Percentiles rank a stretch among this genome's conserved stretches.
Evolutionary conservation across 805 yeast genomes (phyloP).

Genomic region (Lipomyces sp.): DNA sequence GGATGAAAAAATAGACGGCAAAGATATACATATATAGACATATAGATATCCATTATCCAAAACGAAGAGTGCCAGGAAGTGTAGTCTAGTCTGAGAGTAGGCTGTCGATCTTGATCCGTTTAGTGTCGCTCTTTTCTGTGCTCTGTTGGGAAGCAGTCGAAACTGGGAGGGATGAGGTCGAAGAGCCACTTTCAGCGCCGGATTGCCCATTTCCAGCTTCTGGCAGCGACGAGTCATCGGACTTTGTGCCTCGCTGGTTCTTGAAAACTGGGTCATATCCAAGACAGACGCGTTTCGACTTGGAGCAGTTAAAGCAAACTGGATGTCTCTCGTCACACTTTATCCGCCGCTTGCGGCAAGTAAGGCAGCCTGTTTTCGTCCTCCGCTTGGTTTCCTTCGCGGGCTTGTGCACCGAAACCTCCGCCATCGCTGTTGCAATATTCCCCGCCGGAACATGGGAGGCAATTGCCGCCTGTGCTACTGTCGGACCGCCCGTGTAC

Average conservation of each 20-base stretch:
- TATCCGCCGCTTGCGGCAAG: slow-evolving; percentile 64
- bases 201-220: too few relatives aligned
- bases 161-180: not conserved
- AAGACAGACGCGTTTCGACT: slow-evolving; percentile 30
- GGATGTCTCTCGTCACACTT: slow-evolving; percentile 67
- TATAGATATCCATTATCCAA: too few relatives aligned
- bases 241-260: slow-evolving; percentile 4
- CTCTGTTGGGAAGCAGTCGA: not conserved
- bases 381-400: slow-evolving; percentile 27
- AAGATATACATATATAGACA: too few relatives aligned
- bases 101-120: slow-evolving; percentile 26
- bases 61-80: too few relatives aligned
- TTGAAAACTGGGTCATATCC: slow-evolving; percentile 30
- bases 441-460: slow-evolving; percentile 21
- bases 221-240: not conserved
- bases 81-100: slow-evolving; percentile 10
- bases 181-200: too few relatives aligned
- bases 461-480: not conserved
- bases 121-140: slow-evolving; percentile 6
- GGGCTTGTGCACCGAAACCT: slow-evolving; percentile 20
- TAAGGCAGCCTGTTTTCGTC: slow-evolving; percentile 49
- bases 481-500: not conserved
- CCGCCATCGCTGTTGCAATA: slow-evolving; percentile 23
- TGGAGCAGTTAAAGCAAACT: slow-evolving; percentile 48
- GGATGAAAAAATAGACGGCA: too few relatives aligned